These are phyloP conservation scores for Vigna hirtella DNA, from an alignment of 306 rosid genomes.

Conservation along the genomic window DNA sequence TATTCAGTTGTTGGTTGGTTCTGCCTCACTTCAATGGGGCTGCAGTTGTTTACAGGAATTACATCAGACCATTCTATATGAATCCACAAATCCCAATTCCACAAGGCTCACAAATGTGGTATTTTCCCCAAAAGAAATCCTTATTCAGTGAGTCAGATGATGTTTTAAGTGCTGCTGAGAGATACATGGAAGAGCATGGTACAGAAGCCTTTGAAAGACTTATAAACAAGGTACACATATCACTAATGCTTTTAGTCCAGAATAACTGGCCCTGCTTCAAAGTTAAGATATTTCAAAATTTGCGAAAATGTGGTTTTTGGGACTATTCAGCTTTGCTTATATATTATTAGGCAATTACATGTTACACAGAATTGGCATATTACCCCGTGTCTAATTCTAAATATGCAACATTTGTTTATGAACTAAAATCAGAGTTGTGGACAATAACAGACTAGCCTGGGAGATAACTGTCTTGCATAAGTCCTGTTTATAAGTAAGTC, in stretches of 20 bases:
- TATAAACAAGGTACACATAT: slow-evolving; percentile 63
- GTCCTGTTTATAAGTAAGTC: background rate
- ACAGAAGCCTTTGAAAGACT: slow-evolving; percentile 86
- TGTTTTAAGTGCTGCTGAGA: slow-evolving; percentile 82
- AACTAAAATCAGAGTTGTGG: background rate
- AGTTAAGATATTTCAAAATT: background rate
- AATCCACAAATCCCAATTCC: slow-evolving; percentile 68
- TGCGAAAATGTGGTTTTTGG: background rate
- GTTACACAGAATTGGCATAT: background rate
- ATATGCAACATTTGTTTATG: background rate
- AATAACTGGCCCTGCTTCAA: background rate
- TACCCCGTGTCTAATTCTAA: background rate
- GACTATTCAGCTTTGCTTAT: background rate
- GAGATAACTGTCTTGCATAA: slow-evolving; percentile 1
- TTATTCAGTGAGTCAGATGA: slow-evolving; percentile 70
- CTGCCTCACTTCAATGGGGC: slow-evolving; percentile 95
- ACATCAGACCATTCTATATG: slow-evolving; percentile 80
- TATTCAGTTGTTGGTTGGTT: slow-evolving; percentile 86
- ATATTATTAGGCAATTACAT: background rate
- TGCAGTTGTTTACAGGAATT: slow-evolving; percentile 77
- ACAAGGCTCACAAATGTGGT: slow-evolving; percentile 67
- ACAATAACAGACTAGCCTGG: background rate
- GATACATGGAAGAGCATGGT: slow-evolving; percentile 76
- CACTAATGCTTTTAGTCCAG: background rate
- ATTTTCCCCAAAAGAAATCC: slow-evolving; percentile 71